Evolutionary conservation across 148 eudicot species (phyloP).

Genomic region (Drosera capensis): DNA sequence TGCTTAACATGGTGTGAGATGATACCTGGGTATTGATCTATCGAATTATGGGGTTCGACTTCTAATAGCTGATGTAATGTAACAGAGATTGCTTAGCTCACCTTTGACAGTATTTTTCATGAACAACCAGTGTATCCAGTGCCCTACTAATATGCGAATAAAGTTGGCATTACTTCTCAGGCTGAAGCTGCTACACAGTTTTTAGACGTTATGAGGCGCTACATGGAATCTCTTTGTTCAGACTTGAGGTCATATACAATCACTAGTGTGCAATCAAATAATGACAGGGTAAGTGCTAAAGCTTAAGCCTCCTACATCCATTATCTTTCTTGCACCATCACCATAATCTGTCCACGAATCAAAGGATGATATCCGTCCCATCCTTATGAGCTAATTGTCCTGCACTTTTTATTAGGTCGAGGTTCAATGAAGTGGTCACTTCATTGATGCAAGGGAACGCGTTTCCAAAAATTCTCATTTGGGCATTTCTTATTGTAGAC

Average conservation of each 20-base stretch:
- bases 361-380: too few relatives aligned
- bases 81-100: too few relatives aligned
- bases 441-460: too few relatives aligned
- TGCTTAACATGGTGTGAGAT: too few relatives aligned
- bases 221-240: conserved; percentile 74
- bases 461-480: too few relatives aligned
- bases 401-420: too few relatives aligned
- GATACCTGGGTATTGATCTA: too few relatives aligned
- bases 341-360: background rate
- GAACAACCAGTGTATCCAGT: background rate
- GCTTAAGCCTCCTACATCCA: background rate
- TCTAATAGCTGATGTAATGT: too few relatives aligned
- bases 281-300: conserved; percentile 55
- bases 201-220: conserved; percentile 40
- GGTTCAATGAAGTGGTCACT: too few relatives aligned
- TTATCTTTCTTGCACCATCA: background rate
- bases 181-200: conserved; percentile 69
- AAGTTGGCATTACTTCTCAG: conserved; percentile 24
- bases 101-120: background rate
- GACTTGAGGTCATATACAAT: conserved; percentile 73
- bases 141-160: background rate
- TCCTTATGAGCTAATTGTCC: too few relatives aligned
- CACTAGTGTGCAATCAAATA: conserved; percentile 78
- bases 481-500: too few relatives aligned
- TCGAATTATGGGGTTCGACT: too few relatives aligned